These are phyloP conservation scores for Eucalyptus paniculata DNA, from an alignment of 345 rosid species.

Conservation along the genomic window DNA sequence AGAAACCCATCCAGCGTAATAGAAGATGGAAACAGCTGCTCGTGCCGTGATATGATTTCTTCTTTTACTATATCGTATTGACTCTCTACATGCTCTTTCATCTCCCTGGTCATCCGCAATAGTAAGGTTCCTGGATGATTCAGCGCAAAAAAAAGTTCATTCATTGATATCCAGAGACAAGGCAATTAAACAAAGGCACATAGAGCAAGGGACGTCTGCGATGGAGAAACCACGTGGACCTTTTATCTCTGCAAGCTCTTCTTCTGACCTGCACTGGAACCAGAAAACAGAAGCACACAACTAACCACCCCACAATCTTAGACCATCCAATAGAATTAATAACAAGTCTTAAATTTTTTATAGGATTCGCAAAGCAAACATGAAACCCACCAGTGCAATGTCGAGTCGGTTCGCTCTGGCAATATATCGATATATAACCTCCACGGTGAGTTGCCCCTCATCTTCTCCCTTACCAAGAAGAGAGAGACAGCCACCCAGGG, in stretches of 20 bases:
- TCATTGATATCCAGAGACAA: not conserved
- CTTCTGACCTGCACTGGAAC: slow-evolving; percentile 12
- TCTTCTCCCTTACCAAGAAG: slow-evolving; percentile 4
- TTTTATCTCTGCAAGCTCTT: slow-evolving; percentile 10
- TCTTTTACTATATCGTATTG: slow-evolving; percentile 1
- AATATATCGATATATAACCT: not conserved
- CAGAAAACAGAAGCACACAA: not conserved
- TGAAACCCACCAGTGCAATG: slow-evolving; percentile 4
- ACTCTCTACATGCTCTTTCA: slow-evolving; percentile 4
- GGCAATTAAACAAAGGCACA: not conserved
- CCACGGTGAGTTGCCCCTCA: not conserved
- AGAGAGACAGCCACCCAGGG: slow-evolving; percentile 8
- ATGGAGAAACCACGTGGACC: not conserved
- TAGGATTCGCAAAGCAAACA: not conserved
- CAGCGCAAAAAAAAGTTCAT: not conserved
- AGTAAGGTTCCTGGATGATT: slow-evolving; percentile 1
- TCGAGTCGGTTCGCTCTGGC: slow-evolving; percentile 1
- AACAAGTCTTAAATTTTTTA: not conserved
- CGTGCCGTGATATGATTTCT: not conserved
- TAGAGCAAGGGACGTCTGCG: not conserved
- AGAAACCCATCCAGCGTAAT: slow-evolving; percentile 1
- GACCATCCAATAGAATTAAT: not conserved
- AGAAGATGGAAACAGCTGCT: slow-evolving; percentile 2
- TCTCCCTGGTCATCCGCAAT: not conserved
- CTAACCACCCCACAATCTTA: not conserved